Percentiles rank a stretch among this genome's conserved stretches.
Evolutionary conservation across 164 flowering plant genomes (phyloP).

Genomic region (Annona squamosa): DNA sequence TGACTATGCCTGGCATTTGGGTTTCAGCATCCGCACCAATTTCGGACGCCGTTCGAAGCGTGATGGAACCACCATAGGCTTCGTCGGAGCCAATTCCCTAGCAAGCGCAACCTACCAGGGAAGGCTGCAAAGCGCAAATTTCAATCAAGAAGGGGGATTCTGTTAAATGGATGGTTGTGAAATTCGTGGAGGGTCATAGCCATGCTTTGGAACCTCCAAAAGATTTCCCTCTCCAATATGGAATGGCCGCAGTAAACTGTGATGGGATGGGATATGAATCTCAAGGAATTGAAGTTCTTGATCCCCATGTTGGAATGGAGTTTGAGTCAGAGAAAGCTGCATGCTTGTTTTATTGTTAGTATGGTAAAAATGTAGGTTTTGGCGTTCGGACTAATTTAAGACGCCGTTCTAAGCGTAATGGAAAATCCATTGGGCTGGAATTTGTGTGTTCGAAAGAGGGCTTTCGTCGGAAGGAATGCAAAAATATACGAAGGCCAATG

Average conservation of each 20-base stretch:
- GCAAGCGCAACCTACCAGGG: constrained; percentile 15
- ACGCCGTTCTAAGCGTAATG: constrained; percentile 4
- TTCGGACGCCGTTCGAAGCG: constrained; percentile 13
- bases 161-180: constrained; percentile 57
- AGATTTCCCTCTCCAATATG: constrained; percentile 45
- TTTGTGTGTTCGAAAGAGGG: constrained; percentile 7
- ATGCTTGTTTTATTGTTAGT: neutral
- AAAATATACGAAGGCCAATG: neutral
- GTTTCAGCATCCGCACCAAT: constrained; percentile 22
- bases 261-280: neutral
- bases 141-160: constrained; percentile 41
- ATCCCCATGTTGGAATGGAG: constrained; percentile 10
- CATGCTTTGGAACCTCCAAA: constrained; percentile 48
- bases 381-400: neutral
- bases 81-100: constrained; percentile 12
- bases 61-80: constrained; percentile 6
- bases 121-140: constrained; percentile 59
- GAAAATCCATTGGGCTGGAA: neutral
- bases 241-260: neutral
- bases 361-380: constrained; percentile 3
- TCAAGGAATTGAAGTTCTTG: neutral
- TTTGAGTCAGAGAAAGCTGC: constrained; percentile 9
- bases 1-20: constrained; percentile 19
- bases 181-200: constrained; percentile 65
- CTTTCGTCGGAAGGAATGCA: constrained; percentile 2